Conservation (phyloP, 208 protist species). For the Acanthamoeba polyphaga region DNA sequence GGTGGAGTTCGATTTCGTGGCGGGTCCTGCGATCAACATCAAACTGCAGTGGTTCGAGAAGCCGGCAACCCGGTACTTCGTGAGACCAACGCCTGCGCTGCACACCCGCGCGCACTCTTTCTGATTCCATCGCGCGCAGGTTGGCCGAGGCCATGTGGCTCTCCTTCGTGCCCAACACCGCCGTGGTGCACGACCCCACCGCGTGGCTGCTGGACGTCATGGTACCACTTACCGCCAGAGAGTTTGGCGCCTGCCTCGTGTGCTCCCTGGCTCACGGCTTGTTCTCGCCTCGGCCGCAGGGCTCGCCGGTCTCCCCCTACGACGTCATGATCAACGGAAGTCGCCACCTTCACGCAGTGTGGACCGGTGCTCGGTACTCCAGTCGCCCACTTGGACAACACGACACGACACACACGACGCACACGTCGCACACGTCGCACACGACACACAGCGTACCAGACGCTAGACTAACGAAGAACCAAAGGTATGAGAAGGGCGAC, state of each 20-base stretch:
- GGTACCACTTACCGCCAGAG: not conserved
- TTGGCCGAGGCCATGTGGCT: slow-evolving; percentile 49
- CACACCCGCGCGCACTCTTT: no score
- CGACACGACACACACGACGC: no score
- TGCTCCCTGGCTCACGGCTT: not conserved
- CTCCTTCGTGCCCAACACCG: not conserved
- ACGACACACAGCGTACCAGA: no score
- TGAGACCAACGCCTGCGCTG: no score
- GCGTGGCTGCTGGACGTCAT: not conserved
- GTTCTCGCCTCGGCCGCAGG: not conserved
- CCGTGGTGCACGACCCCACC: not conserved
- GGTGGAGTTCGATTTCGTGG: not conserved
- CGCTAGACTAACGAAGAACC: no score
- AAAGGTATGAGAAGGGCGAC: not conserved
- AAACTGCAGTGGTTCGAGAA: slow-evolving; percentile 10
- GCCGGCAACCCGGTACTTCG: not conserved
- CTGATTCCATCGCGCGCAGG: not conserved
- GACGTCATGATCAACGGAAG: slow-evolving; percentile 29
- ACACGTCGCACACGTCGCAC: no score
- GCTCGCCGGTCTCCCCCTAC: not conserved
- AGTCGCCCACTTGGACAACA: not conserved
- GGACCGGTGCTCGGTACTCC: not conserved
- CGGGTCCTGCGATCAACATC: not conserved
- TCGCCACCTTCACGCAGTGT: not conserved
- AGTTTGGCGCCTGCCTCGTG: not conserved